These are phyloP conservation scores for Raffaelea deltoideospora DNA, from an alignment of 2,329 filamentous ascomycete genomes.

Conservation along the genomic window DNA sequence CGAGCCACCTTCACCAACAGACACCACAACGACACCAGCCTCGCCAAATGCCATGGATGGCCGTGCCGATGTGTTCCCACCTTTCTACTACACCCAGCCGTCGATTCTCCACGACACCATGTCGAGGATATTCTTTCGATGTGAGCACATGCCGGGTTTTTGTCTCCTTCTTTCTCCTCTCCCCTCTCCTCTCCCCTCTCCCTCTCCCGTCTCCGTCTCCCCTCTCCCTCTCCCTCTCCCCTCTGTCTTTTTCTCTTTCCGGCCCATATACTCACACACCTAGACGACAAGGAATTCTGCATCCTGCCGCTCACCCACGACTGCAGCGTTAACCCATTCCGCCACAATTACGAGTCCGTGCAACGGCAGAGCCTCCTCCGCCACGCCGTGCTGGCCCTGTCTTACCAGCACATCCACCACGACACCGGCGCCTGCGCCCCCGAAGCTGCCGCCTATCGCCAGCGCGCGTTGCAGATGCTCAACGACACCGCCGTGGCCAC, in stretches of 20 bases:
- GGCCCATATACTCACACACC: neutral
- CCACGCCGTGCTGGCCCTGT: constrained; percentile 17
- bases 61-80: neutral
- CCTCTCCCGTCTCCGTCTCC: no score
- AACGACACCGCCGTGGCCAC: constrained; percentile 5
- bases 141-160: no score
- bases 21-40: neutral
- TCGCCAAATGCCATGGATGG: neutral
- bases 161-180: no score
- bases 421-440: constrained; percentile 11
- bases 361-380: constrained; percentile 15
- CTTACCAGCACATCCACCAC: constrained; percentile 14
- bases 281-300: constrained; percentile 20
- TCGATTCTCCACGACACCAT: constrained; percentile 3
- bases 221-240: no score
- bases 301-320: constrained; percentile 18
- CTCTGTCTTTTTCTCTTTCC: neutral
- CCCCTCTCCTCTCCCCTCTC: no score
- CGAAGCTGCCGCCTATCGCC: constrained; percentile 12
- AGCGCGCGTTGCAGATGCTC: constrained; percentile 13
- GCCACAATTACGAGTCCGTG: constrained; percentile 10
- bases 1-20: no score
- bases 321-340: constrained; percentile 18
- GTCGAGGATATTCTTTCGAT: constrained; percentile 4
- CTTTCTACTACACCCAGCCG: neutral